Percentiles rank a stretch among this genome's conserved stretches.
Conservation (phyloP, 495 filamentous ascomycete genomes). For the Aspergillus steynii region DNA sequence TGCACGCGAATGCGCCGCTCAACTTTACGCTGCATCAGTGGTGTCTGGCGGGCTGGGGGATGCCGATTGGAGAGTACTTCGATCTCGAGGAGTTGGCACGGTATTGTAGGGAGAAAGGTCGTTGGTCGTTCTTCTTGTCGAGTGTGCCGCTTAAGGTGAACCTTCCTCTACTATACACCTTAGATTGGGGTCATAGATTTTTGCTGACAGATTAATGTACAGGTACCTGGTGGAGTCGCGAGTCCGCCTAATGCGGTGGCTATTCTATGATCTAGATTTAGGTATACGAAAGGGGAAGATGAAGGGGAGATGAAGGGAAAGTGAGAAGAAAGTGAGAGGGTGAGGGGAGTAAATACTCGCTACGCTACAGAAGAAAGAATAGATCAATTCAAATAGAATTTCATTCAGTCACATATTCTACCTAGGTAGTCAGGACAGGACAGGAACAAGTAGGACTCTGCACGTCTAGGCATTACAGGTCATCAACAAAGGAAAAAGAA, state of each 20-base stretch:
- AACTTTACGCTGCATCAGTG: conserved; percentile 50
- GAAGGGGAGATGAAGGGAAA: neutral
- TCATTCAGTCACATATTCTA: neutral
- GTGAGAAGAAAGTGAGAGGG: neutral
- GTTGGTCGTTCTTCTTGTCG: conserved; percentile 55
- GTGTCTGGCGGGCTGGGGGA: conserved; percentile 55
- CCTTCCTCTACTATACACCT: conserved; percentile 6
- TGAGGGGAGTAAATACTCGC: neutral
- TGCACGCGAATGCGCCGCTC: conserved; percentile 1
- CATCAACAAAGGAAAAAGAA: neutral
- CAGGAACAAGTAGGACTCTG: neutral
- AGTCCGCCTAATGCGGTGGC: conserved; percentile 53
- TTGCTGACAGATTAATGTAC: conserved; percentile 1
- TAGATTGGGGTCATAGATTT: conserved; percentile 1
- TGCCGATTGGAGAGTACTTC: conserved; percentile 61
- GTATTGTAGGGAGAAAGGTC: conserved; percentile 42
- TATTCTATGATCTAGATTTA: conserved; percentile 36
- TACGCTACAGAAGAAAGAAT: neutral
- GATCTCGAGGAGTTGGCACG: conserved; percentile 51
- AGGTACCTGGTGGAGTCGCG: conserved; percentile 54
- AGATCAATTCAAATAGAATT: neutral
- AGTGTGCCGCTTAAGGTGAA: conserved; percentile 56
- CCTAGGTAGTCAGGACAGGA: neutral
- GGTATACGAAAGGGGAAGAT: neutral
- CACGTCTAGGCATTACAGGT: neutral